phyloP scores from a whole-genome alignment of 192 early-diverging fungal genomes.

The Coemansia sp. region DNA sequence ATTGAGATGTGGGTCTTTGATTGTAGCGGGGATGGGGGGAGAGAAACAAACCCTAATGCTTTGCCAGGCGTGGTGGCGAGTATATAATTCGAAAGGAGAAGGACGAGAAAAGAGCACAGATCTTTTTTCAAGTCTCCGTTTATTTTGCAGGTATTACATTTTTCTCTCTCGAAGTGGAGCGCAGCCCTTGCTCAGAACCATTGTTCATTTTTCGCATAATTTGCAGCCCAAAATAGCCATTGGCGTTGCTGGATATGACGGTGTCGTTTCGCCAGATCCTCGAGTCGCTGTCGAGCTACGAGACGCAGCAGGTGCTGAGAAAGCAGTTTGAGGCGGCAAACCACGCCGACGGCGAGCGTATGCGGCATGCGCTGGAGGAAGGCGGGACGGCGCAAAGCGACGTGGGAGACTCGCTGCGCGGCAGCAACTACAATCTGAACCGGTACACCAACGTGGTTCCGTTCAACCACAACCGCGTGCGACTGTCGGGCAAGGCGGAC shows the following conservation, averaged over 20 bases:
- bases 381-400: not conserved
- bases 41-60: too few species aligned
- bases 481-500: constrained; percentile 52
- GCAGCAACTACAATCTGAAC: constrained; percentile 56
- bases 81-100: too few species aligned
- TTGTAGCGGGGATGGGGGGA: too few species aligned
- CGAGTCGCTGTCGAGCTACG: constrained; percentile 20
- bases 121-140: not conserved
- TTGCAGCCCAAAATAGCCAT: too few species aligned
- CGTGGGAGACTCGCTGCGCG: constrained; percentile 24
- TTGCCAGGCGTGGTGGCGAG: too few species aligned
- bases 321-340: constrained; percentile 10
- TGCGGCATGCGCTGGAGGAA: constrained; percentile 20
- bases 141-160: not conserved
- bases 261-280: constrained; percentile 39
- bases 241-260: constrained; percentile 9
- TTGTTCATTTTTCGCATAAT: too few species aligned
- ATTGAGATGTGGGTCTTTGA: too few species aligned
- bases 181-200: not conserved
- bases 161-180: not conserved
- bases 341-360: constrained; percentile 19
- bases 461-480: constrained; percentile 65
- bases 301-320: constrained; percentile 13
- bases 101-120: too few species aligned
- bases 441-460: constrained; percentile 89